A percentile compares a stretch with the other conserved stretches of the same genome.
phyloP scores from a whole-genome alignment of 495 filamentous ascomycete genomes.

The Poronia punctata region DNA sequence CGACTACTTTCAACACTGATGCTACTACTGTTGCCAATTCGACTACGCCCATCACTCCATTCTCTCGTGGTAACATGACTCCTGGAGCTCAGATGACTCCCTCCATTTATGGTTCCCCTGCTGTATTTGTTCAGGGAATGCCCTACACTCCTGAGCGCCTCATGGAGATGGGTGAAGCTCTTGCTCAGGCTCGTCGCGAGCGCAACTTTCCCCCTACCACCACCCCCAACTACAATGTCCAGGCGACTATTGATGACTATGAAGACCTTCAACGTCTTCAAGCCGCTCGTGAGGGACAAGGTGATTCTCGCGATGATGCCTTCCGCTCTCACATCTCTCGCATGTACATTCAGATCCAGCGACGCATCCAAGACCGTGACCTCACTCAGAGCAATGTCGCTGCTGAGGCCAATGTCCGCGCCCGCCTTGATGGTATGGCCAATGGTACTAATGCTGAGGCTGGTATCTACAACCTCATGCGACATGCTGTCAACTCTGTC shows the following conservation, averaged over 20 bases:
- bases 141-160: neutral
- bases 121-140: slow-evolving; percentile 2
- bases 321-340: slow-evolving; percentile 4
- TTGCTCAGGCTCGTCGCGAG: slow-evolving; percentile 20
- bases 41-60: neutral
- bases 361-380: slow-evolving; percentile 19
- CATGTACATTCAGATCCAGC: slow-evolving; percentile 14
- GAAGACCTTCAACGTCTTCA: slow-evolving; percentile 6
- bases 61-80: too few relatives aligned
- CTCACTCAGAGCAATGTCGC: slow-evolving; percentile 13
- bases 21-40: too few relatives aligned
- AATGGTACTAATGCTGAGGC: slow-evolving; percentile 17
- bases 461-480: slow-evolving; percentile 20
- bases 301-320: slow-evolving; percentile 14
- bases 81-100: too few relatives aligned
- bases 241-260: slow-evolving; percentile 13
- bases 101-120: neutral
- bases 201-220: slow-evolving; percentile 16
- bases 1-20: too few relatives aligned
- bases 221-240: slow-evolving; percentile 5
- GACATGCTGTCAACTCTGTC: slow-evolving; percentile 18
- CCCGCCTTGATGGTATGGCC: slow-evolving; percentile 19
- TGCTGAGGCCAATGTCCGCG: slow-evolving; percentile 13
- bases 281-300: slow-evolving; percentile 1
- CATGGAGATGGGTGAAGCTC: slow-evolving; percentile 10